Evolutionary conservation across 1,284 basidiomycete species (phyloP).

Genomic region (Exobasidium rhododendri): DNA sequence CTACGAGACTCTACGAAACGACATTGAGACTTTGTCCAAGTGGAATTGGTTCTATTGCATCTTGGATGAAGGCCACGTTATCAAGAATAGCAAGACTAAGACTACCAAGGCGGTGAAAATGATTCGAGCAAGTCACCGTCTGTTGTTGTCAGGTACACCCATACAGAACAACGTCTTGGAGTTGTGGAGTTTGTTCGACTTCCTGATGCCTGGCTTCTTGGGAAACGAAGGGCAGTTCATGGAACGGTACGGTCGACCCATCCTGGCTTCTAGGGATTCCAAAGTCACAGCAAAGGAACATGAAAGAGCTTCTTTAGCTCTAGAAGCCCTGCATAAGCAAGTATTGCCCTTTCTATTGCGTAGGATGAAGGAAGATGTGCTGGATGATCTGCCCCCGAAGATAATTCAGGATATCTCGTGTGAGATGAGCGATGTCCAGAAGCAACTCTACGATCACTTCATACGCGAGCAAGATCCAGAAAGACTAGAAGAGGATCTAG

Average conservation of each 20-base stretch:
- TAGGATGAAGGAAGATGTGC: constrained; percentile 93
- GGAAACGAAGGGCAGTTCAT: constrained; percentile 94
- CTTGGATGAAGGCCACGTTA: constrained; percentile 96
- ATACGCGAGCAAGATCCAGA: constrained; percentile 63
- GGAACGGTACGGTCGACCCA: constrained; percentile 92
- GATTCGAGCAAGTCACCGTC: constrained; percentile 82
- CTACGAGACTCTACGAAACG: constrained; percentile 95
- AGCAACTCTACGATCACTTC: constrained; percentile 75
- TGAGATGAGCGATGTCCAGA: constrained; percentile 69
- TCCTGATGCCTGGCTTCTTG: constrained; percentile 97
- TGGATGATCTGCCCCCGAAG: constrained; percentile 94
- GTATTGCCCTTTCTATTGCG: constrained; percentile 96
- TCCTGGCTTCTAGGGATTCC: constrained; percentile 88
- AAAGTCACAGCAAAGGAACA: constrained; percentile 81
- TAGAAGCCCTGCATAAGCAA: constrained; percentile 97
- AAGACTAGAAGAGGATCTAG: constrained; percentile 60
- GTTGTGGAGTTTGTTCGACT: constrained; percentile 98
- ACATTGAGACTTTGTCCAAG: constrained; percentile 73
- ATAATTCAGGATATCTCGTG: constrained; percentile 99
- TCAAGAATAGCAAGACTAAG: constrained; percentile 98
- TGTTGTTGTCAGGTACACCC: constrained; percentile 93
- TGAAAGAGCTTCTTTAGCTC: constrained; percentile 75
- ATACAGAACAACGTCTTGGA: constrained; percentile 99
- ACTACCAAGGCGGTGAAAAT: constrained; percentile 93
- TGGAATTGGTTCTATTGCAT: constrained; percentile 93